Evolutionary conservation across 371 early-diverging fungal genomes (phyloP).

Genomic region (Apophysomyces elegans): DNA sequence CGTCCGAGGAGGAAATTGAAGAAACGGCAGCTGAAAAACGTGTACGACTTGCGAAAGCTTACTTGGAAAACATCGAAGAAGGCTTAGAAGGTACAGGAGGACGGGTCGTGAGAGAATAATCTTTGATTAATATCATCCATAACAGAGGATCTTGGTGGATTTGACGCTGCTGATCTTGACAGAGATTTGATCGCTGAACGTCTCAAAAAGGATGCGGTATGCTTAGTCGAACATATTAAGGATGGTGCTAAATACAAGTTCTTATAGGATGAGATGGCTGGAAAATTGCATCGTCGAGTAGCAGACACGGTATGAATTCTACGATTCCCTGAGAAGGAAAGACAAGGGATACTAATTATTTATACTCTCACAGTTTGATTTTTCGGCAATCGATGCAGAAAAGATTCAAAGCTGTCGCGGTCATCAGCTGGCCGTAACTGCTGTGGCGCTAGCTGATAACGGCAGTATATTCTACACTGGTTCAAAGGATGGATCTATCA

Average conservation of each 20-base stretch:
- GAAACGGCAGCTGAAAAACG: constrained; percentile 94
- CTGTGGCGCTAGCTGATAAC: constrained; percentile 73
- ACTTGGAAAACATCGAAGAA: constrained; percentile 78
- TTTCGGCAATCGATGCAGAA: constrained; percentile 45
- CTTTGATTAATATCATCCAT: not conserved
- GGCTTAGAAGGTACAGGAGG: constrained; percentile 57
- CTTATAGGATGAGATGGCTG: constrained; percentile 56
- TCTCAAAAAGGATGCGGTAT: constrained; percentile 82
- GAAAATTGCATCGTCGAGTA: constrained; percentile 54
- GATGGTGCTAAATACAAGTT: constrained; percentile 1
- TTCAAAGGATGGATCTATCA: constrained; percentile 88
- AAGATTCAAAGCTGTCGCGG: constrained; percentile 54
- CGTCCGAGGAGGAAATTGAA: constrained; percentile 62
- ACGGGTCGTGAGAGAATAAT: not conserved
- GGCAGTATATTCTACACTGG: constrained; percentile 80
- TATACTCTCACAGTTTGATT: constrained; percentile 42
- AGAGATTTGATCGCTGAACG: constrained; percentile 91
- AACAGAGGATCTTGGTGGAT: constrained; percentile 68
- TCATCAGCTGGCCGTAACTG: constrained; percentile 80
- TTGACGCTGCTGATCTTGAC: constrained; percentile 94
- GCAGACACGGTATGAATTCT: constrained; percentile 48
- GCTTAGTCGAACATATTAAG: not conserved
- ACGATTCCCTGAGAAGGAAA: not conserved
- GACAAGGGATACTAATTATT: not conserved
- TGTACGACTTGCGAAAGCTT: constrained; percentile 89